Percentiles rank a stretch among this genome's conserved stretches.
phyloP scores from a whole-genome alignment of 177 flowering plant species.

The Tripterygium wilfordii region DNA sequence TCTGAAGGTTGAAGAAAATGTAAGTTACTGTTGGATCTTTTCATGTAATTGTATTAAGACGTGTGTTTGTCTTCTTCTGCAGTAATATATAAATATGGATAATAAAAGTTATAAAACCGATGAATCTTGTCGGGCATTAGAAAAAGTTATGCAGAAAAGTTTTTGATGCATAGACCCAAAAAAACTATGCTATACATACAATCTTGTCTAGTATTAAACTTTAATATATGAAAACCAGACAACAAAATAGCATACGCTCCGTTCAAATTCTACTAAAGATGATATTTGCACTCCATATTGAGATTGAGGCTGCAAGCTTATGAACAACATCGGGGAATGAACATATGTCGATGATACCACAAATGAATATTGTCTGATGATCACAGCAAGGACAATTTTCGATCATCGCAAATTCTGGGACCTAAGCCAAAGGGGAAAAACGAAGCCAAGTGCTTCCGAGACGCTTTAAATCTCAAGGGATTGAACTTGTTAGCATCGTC shows the following conservation, averaged over 20 bases:
- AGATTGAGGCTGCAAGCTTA: constrained; percentile 3
- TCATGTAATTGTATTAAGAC: too few relatives aligned
- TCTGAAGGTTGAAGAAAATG: too few relatives aligned
- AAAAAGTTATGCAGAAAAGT: too few relatives aligned
- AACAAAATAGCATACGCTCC: too few relatives aligned
- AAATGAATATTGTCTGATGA: constrained; percentile 28
- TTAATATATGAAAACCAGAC: background rate
- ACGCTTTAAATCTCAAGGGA: constrained; percentile 24
- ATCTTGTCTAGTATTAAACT: too few relatives aligned
- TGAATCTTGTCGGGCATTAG: too few relatives aligned
- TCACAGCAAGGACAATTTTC: constrained; percentile 12
- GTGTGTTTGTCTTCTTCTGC: too few relatives aligned
- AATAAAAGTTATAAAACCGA: too few relatives aligned
- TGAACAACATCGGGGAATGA: constrained; percentile 9
- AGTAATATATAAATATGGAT: too few relatives aligned
- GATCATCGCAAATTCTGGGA: constrained; percentile 30
- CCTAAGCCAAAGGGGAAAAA: constrained; percentile 34
- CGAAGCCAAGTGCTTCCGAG: constrained; percentile 11
- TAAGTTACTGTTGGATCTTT: too few relatives aligned
- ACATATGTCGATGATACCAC: constrained; percentile 14
- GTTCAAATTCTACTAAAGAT: constrained; percentile 3
- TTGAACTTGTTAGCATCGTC: constrained; percentile 28
- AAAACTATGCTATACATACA: background rate
- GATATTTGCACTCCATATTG: constrained; percentile 1
- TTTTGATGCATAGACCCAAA: too few relatives aligned